A percentile compares a stretch with the other conserved stretches of the same genome.
Conservation (phyloP, 257 asterid species). For the Solanum etuberosum region DNA sequence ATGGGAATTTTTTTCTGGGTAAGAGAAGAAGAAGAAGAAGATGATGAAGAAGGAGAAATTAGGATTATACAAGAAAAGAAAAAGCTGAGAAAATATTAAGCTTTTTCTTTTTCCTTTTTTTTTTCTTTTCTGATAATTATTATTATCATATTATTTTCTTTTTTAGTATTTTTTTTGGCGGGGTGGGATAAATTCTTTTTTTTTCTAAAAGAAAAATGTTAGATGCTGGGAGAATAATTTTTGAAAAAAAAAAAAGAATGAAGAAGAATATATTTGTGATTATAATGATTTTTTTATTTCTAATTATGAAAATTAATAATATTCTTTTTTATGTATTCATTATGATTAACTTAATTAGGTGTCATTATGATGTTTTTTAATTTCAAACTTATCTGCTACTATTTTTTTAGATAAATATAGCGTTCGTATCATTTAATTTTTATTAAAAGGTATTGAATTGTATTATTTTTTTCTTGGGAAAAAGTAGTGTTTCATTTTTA, state of each 20-base stretch:
- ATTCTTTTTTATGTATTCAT: not conserved
- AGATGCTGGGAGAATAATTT: not conserved
- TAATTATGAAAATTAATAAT: not conserved
- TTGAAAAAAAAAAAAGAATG: too few relatives aligned
- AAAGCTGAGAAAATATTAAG: not conserved
- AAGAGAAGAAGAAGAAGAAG: constrained; percentile 9
- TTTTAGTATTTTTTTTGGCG: not conserved
- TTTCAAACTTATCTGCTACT: not conserved
- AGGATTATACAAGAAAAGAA: not conserved
- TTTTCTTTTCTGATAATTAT: not conserved
- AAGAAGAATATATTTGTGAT: not conserved
- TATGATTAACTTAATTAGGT: not conserved
- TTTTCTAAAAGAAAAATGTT: not conserved
- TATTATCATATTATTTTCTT: too few relatives aligned
- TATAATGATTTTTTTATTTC: not conserved
- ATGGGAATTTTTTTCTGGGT: constrained; percentile 11
- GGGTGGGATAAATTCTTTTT: not conserved
- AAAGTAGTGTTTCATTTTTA: not conserved
- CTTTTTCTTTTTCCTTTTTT: not conserved
- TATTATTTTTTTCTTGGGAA: too few relatives aligned
- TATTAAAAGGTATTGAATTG: not conserved
- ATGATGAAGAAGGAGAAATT: not conserved
- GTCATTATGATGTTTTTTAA: not conserved
- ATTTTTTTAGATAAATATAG: not conserved
- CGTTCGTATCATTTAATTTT: not conserved